Conservation (phyloP, 1,139 yeast species). For the Meyerozyma carpophila region DNA sequence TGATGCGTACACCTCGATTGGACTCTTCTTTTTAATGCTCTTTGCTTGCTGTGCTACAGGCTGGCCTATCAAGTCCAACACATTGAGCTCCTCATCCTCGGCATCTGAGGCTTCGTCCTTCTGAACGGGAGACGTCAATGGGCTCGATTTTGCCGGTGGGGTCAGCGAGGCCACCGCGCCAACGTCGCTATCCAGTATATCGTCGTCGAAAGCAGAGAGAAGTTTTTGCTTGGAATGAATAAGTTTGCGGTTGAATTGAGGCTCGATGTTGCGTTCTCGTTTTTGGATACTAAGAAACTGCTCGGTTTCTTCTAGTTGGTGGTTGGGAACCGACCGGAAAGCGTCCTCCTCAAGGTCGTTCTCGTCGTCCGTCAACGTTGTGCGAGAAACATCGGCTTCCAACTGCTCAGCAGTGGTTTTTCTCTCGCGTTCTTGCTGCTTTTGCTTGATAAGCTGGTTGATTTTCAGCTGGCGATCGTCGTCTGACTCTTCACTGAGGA, state of each 20-base stretch:
- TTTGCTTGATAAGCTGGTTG: slow-evolving; percentile 13
- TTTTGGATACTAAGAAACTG: slow-evolving; percentile 34
- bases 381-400: slow-evolving; percentile 30
- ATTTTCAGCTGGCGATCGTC: background rate
- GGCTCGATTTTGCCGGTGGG: slow-evolving; percentile 17
- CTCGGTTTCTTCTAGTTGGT: slow-evolving; percentile 30
- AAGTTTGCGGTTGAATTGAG: slow-evolving; percentile 25
- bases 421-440: slow-evolving; percentile 17
- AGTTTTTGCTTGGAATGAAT: slow-evolving; percentile 29
- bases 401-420: slow-evolving; percentile 18
- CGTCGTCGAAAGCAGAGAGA: slow-evolving; percentile 30
- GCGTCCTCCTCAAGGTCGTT: slow-evolving; percentile 25
- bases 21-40: slow-evolving; percentile 15
- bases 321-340: slow-evolving; percentile 16
- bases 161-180: slow-evolving; percentile 9
- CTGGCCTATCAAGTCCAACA: slow-evolving; percentile 11
- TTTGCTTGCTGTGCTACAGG: slow-evolving; percentile 3
- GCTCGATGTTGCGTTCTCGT: slow-evolving; percentile 27
- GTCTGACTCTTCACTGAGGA: background rate
- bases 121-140: slow-evolving; percentile 33
- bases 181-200: slow-evolving; percentile 17
- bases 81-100: slow-evolving; percentile 10
- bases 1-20: slow-evolving; percentile 34
- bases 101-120: slow-evolving; percentile 7
- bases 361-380: slow-evolving; percentile 40